Evolutionary conservation across 805 yeast genomes (phyloP), one percentile per base, ranked within the genome.

Genomic region (Candida endomychidarum): DNA sequence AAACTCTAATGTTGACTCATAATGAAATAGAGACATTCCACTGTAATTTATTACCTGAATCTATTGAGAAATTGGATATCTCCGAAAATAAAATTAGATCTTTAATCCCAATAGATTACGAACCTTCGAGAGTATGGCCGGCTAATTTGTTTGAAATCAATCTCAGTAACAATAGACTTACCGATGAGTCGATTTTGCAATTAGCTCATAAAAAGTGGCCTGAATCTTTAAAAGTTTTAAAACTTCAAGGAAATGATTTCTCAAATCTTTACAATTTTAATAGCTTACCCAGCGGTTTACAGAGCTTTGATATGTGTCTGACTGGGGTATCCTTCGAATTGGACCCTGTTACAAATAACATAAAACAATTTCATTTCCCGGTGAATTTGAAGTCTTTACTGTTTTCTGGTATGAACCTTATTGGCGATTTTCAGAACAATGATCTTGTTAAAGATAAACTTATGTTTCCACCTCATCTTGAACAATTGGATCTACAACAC

Each of bases 1-100:
- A 50, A 11, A 58, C 60, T 4, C 43, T 66, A 23, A 65, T 65
- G 71, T 38, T 65, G 23, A 57, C 69, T 0, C 52, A 61, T 44
- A 63, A 63, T 41, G 50, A 57, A 36, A 44, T 66, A 6, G 38
- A 40, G 5, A n/a, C 14, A 5, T 39, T 41, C 2, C 9, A 32
- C 20, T 41, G 30, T 24, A 42, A 55, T 10, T 47, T 32, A 15
- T 50, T 67, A 14, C 67, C 68, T 2, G 46, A 43, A 14, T 52
- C 63, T 0, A 39, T 65, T 22, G 60, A 58, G 32, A 57, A 57
- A 2, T 43, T 65, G 19, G 69, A 64, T 35, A 43, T 65, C 12
- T 56, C 61, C 12, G 43, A 46, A 43, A 64, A 60, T 37, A 37
- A 38, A 20, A 51, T 59, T 4, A 12, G 20, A 14, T n/a, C 9